phyloP scores from a whole-genome alignment of 768 basidiomycete species.

The Coprinellus aureogranulatus region DNA sequence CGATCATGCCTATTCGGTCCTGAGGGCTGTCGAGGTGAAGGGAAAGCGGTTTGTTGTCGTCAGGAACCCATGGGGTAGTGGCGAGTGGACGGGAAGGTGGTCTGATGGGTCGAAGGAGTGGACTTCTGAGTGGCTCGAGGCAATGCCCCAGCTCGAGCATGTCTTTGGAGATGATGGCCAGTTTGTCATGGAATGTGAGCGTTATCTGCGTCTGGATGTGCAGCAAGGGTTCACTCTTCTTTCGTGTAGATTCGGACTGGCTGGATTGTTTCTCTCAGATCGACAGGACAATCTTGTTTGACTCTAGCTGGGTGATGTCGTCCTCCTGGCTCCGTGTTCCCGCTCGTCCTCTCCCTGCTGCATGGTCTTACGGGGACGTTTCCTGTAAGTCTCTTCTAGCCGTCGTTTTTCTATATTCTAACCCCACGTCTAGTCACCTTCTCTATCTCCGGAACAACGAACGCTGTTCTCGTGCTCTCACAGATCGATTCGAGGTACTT shows the following conservation, averaged over 20 bases:
- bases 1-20: slow-evolving; percentile 47
- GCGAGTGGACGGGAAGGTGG: slow-evolving; percentile 51
- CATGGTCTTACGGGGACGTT: slow-evolving; percentile 55
- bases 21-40: slow-evolving; percentile 41
- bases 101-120: slow-evolving; percentile 50
- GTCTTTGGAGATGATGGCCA: slow-evolving; percentile 47
- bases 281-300: slow-evolving; percentile 47
- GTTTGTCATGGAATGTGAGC: slow-evolving; percentile 50
- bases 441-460: slow-evolving; percentile 36
- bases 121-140: slow-evolving; percentile 46
- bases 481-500: slow-evolving; percentile 52
- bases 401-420: too few species aligned
- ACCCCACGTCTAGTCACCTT: slow-evolving; percentile 42
- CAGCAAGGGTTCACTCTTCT: background rate
- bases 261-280: slow-evolving; percentile 42
- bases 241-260: slow-evolving; percentile 37
- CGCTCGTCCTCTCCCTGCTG: slow-evolving; percentile 39
- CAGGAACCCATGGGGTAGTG: slow-evolving; percentile 50
- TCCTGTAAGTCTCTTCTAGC: slow-evolving; percentile 40
- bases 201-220: background rate
- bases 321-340: slow-evolving; percentile 49
- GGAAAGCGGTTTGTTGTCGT: slow-evolving; percentile 49
- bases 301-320: slow-evolving; percentile 45
- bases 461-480: slow-evolving; percentile 50
- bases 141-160: slow-evolving; percentile 37